A percentile compares a stretch with the other conserved stretches of the same genome.
These are phyloP conservation scores for Apophysomyces ossiformis DNA, from an alignment of 371 early-diverging fungal genomes.

Conservation along the genomic window DNA sequence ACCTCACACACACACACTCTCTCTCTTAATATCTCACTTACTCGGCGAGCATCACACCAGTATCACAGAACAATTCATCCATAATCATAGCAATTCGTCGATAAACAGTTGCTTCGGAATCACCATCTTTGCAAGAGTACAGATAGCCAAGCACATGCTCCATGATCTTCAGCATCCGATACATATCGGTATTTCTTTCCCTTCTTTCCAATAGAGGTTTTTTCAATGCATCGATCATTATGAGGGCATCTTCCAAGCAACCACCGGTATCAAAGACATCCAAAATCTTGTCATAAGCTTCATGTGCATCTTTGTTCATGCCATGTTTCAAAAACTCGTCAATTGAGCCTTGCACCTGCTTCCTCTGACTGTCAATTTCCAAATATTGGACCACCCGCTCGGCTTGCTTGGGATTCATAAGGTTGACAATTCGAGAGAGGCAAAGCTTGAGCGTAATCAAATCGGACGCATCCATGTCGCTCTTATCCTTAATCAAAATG, in stretches of 20 bases:
- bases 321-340: conserved; percentile 12
- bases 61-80: conserved; percentile 9
- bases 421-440: no score
- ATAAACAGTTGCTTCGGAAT: conserved; percentile 17
- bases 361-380: neutral
- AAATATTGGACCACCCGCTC: neutral
- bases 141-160: conserved; percentile 13
- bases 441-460: no score
- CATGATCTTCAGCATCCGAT: conserved; percentile 11
- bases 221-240: conserved; percentile 9
- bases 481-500: no score
- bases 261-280: conserved; percentile 8
- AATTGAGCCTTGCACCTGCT: conserved; percentile 7
- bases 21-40: conserved; percentile 3
- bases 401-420: no score
- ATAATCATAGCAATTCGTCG: conserved; percentile 8
- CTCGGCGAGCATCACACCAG: conserved; percentile 11
- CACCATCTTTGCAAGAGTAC: conserved; percentile 17
- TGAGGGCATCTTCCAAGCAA: conserved; percentile 7
- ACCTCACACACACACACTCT: no score
- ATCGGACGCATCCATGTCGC: no score
- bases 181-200: conserved; percentile 7
- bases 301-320: conserved; percentile 12
- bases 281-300: conserved; percentile 12
- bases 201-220: conserved; percentile 9